A percentile compares a stretch with the other conserved stretches of the same genome.
Evolutionary conservation across 1,139 yeast species (phyloP).

Genomic region (Debaryomyces fabryi): DNA sequence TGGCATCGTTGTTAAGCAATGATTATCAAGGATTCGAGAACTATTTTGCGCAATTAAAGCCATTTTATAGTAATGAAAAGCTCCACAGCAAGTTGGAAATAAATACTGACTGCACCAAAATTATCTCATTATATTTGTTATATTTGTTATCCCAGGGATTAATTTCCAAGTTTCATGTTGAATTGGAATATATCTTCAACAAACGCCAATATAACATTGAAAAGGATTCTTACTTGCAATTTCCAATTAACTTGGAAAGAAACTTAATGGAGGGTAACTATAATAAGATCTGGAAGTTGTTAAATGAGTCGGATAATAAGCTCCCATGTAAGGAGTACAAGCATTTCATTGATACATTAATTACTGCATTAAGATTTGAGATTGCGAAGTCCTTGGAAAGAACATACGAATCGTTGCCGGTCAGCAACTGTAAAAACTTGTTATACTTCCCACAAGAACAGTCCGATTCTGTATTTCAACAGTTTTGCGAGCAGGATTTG

Average conservation of each 20-base stretch:
- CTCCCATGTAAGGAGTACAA: slow-evolving; percentile 61
- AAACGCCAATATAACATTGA: slow-evolving; percentile 48
- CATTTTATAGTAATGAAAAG: slow-evolving; percentile 60
- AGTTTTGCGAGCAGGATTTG: slow-evolving; percentile 55
- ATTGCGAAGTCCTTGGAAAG: slow-evolving; percentile 85
- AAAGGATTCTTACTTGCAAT: slow-evolving; percentile 61
- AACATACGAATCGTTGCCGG: slow-evolving; percentile 75
- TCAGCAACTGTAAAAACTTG: slow-evolving; percentile 80
- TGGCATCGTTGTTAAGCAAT: slow-evolving; percentile 66
- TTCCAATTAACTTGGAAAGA: slow-evolving; percentile 87
- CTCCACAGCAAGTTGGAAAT: slow-evolving; percentile 59
- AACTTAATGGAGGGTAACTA: slow-evolving; percentile 97
- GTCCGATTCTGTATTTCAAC: slow-evolving; percentile 59
- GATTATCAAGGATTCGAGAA: slow-evolving; percentile 70
- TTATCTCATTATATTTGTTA: slow-evolving; percentile 75
- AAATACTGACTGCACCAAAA: slow-evolving; percentile 61
- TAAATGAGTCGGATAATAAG: slow-evolving; percentile 51
- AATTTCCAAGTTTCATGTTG: slow-evolving; percentile 86
- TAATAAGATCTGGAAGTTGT: slow-evolving; percentile 85
- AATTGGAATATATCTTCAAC: slow-evolving; percentile 71
- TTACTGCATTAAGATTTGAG: slow-evolving; percentile 78
- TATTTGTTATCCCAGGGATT: slow-evolving; percentile 80
- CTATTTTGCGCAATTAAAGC: slow-evolving; percentile 73
- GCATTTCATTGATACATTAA: slow-evolving; percentile 64
- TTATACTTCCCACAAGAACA: slow-evolving; percentile 70